phyloP scores from a whole-genome alignment of 1,284 basidiomycete species.

The Tilletia horrida region DNA sequence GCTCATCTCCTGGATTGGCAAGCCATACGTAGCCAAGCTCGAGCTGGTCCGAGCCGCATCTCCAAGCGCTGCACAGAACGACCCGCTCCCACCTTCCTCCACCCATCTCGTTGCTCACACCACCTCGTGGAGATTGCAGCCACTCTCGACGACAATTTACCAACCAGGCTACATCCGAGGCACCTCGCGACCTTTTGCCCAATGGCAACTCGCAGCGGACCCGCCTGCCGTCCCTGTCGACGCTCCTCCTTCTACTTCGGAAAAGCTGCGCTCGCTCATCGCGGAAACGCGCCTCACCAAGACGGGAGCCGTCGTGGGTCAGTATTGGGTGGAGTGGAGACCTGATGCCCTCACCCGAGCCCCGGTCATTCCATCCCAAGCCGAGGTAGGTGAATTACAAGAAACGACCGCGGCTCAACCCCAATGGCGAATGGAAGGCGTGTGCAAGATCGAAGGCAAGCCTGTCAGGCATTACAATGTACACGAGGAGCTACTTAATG shows the following conservation, averaged over 20 bases:
- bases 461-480: conserved; percentile 71
- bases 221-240: background rate
- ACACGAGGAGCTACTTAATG: conserved; percentile 69
- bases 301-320: conserved; percentile 66
- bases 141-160: conserved; percentile 68
- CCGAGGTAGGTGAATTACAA: background rate
- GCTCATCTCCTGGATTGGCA: conserved; percentile 69
- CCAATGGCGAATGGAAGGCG: conserved; percentile 25
- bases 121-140: conserved; percentile 64
- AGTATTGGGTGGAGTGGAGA: conserved; percentile 70
- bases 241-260: conserved; percentile 16
- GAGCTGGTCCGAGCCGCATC: background rate
- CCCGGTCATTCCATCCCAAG: conserved; percentile 6
- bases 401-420: background rate
- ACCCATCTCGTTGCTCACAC: conserved; percentile 67
- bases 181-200: conserved; percentile 70
- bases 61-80: background rate
- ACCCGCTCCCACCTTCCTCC: conserved; percentile 5
- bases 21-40: conserved; percentile 59
- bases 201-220: conserved; percentile 58
- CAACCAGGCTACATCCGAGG: conserved; percentile 70
- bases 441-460: conserved; percentile 31
- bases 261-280: conserved; percentile 29
- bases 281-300: conserved; percentile 51
- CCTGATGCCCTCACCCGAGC: conserved; percentile 57